Conservation (phyloP, 345 rosid genomes). For the Balakata baccata region DNA sequence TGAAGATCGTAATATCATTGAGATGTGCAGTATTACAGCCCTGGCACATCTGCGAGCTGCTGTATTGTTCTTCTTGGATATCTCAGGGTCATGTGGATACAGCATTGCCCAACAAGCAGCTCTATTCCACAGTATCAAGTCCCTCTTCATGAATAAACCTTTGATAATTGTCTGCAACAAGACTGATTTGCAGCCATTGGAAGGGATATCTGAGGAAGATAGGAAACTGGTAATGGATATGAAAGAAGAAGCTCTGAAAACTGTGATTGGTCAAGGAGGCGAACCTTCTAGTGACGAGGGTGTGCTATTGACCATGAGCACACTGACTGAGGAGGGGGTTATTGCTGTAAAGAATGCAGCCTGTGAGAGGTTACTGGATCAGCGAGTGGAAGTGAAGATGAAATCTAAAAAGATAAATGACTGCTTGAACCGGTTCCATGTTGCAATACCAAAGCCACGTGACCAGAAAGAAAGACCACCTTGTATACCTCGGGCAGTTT, state of each 20-base stretch:
- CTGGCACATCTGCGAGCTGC: slow-evolving; percentile 89
- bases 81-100: slow-evolving; percentile 92
- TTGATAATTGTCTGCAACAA: slow-evolving; percentile 90
- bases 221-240: slow-evolving; percentile 67
- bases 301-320: slow-evolving; percentile 80
- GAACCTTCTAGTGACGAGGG: slow-evolving; percentile 50
- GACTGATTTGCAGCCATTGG: slow-evolving; percentile 90
- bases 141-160: slow-evolving; percentile 86
- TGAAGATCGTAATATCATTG: slow-evolving; percentile 88
- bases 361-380: slow-evolving; percentile 78
- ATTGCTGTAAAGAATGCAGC: slow-evolving; percentile 87
- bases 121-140: slow-evolving; percentile 81
- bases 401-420: slow-evolving; percentile 92
- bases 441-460: slow-evolving; percentile 81
- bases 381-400: slow-evolving; percentile 88
- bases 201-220: slow-evolving; percentile 67
- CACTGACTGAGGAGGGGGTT: slow-evolving; percentile 79
- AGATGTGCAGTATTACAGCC: slow-evolving; percentile 96
- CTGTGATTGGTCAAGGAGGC: slow-evolving; percentile 61
- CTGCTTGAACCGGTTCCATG: slow-evolving; percentile 82
- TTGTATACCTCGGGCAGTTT: slow-evolving; percentile 73
- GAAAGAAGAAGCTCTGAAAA: slow-evolving; percentile 78
- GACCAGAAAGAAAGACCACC: slow-evolving; percentile 66
- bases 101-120: slow-evolving; percentile 94
- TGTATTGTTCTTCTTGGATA: slow-evolving; percentile 74